These are phyloP conservation scores for Botrytis medusae DNA, from an alignment of 2,329 filamentous ascomycete species.

Conservation along the genomic window DNA sequence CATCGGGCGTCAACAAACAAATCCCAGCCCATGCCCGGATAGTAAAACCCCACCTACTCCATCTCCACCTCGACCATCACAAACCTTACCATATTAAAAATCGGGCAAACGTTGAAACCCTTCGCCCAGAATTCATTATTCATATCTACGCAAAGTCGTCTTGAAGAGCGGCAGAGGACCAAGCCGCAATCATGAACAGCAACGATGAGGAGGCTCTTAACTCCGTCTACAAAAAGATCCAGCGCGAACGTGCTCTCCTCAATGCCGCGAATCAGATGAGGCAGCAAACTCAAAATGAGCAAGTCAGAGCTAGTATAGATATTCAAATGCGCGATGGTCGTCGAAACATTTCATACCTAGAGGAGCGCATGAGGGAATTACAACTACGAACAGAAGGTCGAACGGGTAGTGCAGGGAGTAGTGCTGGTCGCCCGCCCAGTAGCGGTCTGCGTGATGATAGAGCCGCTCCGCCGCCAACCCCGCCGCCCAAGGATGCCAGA, in stretches of 20 bases:
- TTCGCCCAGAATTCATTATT: constrained; percentile 14
- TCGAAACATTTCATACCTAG: constrained; percentile 92
- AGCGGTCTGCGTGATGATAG: constrained; percentile 48
- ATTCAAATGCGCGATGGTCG: constrained; percentile 91
- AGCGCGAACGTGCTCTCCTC: constrained; percentile 94
- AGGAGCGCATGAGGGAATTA: constrained; percentile 85
- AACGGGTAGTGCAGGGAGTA: constrained; percentile 65
- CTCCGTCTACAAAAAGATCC: constrained; percentile 94
- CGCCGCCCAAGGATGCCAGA: constrained; percentile 71
- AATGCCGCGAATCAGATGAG: constrained; percentile 93
- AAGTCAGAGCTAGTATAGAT: constrained; percentile 86
- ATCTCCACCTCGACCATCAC: constrained; percentile 23
- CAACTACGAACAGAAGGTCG: constrained; percentile 75
- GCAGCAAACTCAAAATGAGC: constrained; percentile 90
- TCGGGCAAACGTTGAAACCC: neutral
- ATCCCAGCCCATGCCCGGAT: constrained; percentile 20
- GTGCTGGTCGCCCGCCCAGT: constrained; percentile 46
- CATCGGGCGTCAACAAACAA: constrained; percentile 23
- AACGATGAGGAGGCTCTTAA: constrained; percentile 65
- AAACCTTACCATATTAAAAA: constrained; percentile 21
- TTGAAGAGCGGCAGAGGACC: constrained; percentile 6
- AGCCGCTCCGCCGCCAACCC: constrained; percentile 57
- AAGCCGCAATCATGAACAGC: constrained; percentile 50
- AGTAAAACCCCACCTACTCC: constrained; percentile 20
- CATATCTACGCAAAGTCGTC: neutral